A percentile compares a stretch with the other conserved stretches of the same genome.
These are phyloP conservation scores for Talaromyces pinophilus DNA, from an alignment of 2,329 filamentous ascomycete species.

Conservation along the genomic window DNA sequence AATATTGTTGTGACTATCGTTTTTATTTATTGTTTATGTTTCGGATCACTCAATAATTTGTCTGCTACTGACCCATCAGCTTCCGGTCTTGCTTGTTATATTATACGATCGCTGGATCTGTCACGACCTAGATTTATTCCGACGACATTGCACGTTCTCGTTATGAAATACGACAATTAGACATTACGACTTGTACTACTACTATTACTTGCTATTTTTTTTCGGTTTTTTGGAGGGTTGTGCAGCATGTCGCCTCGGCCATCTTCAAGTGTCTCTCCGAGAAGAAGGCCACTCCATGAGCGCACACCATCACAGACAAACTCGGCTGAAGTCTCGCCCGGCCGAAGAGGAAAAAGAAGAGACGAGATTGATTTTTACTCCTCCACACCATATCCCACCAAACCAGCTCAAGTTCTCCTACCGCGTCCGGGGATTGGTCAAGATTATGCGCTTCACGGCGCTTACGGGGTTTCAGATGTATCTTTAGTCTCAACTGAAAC, in stretches of 20 bases:
- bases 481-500: constrained; percentile 34
- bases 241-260: constrained; percentile 22
- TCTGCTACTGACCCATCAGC: constrained; percentile 3
- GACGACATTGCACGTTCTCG: constrained; percentile 21
- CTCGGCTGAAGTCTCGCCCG: constrained; percentile 36
- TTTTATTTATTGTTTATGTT: constrained; percentile 23
- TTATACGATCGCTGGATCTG: constrained; percentile 19
- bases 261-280: constrained; percentile 36
- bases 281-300: constrained; percentile 49
- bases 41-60: constrained; percentile 1
- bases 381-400: constrained; percentile 50
- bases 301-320: constrained; percentile 50
- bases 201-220: not conserved
- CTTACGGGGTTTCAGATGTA: constrained; percentile 36
- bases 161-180: constrained; percentile 18
- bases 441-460: constrained; percentile 35
- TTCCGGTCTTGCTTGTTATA: constrained; percentile 15
- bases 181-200: constrained; percentile 15
- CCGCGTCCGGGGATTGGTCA: constrained; percentile 45
- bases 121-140: constrained; percentile 22
- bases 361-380: constrained; percentile 44
- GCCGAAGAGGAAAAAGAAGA: constrained; percentile 41
- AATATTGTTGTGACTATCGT: constrained; percentile 22
- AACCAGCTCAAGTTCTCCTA: constrained; percentile 48
- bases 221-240: not conserved